phyloP scores from a whole-genome alignment of 73 alveolate genomes.

The Paramecium octaurelia region DNA sequence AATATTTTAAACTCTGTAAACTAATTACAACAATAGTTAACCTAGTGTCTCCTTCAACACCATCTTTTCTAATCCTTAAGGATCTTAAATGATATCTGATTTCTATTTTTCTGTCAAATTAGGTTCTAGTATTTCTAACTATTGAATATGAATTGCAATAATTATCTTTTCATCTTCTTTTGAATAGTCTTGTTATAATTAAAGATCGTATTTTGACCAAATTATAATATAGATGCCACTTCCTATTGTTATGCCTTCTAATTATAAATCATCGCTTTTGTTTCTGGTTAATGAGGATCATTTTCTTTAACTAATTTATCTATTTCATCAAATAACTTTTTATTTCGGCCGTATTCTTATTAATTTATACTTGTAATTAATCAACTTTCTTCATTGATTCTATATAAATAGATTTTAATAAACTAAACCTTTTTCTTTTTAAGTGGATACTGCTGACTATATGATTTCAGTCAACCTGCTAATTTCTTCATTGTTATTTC shows the following conservation, averaged over 20 bases:
- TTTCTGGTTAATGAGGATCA: slow-evolving; percentile 50
- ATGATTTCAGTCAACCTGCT: background rate
- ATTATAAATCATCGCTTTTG: background rate
- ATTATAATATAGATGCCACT: background rate
- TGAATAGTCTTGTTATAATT: background rate
- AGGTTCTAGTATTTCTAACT: slow-evolving; percentile 34
- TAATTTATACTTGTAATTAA: background rate
- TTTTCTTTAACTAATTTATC: background rate
- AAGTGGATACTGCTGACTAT: background rate
- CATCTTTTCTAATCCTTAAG: slow-evolving; percentile 38
- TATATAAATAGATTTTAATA: background rate
- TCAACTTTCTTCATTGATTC: slow-evolving; percentile 33
- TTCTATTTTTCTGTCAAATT: slow-evolving; percentile 2
- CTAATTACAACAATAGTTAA: background rate
- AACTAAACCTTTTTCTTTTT: background rate
- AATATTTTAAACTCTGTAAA: slow-evolving; percentile 14
- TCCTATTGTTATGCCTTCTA: background rate
- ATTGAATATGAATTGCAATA: background rate
- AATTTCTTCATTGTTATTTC: background rate
- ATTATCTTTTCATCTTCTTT: slow-evolving; percentile 25
- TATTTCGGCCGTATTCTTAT: background rate
- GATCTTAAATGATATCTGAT: background rate
- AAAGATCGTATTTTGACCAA: background rate
- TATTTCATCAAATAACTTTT: slow-evolving; percentile 10
- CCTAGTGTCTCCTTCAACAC: background rate